phyloP scores from a whole-genome alignment of 106 monocot genomes.

The Vanilla planifolia region DNA sequence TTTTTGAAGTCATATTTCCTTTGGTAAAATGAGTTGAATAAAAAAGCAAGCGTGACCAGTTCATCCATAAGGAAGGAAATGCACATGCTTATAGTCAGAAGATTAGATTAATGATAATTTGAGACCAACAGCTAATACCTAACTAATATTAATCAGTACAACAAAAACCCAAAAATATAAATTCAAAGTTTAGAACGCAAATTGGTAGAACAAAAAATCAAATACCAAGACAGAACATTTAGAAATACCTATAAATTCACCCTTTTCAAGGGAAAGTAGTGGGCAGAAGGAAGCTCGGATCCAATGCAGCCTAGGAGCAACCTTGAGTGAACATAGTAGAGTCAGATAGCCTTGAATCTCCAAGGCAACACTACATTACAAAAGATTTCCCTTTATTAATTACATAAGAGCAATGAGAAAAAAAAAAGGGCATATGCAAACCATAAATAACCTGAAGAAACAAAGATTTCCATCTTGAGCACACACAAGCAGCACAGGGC shows the following conservation, averaged over 20 bases:
- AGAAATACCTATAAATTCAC: conserved; percentile 91
- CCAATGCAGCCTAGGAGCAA: conserved; percentile 65
- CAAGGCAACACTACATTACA: conserved; percentile 58
- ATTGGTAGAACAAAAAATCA: no score
- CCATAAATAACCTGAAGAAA: conserved; percentile 68
- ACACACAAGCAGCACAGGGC: conserved; percentile 88
- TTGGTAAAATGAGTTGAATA: no score
- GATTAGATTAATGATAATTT: not conserved
- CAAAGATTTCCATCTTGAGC: conserved; percentile 84
- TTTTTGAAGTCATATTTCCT: no score
- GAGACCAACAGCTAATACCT: not conserved
- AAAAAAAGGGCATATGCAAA: conserved; percentile 4
- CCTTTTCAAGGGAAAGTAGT: conserved; percentile 94
- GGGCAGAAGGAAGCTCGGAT: conserved; percentile 89
- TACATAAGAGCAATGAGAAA: not conserved
- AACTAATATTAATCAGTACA: not conserved
- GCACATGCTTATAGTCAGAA: no score
- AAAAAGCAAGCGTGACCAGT: no score
- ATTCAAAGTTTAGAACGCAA: no score
- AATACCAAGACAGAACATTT: no score
- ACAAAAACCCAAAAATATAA: no score
- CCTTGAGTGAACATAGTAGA: conserved; percentile 76
- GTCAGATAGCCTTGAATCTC: conserved; percentile 86
- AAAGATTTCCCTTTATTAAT: conserved; percentile 1
- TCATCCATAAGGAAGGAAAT: no score